Percentiles rank a stretch among this genome's conserved stretches.
These are phyloP conservation scores for Verticillium nonalfalfae DNA, from an alignment of 2,329 filamentous ascomycete species.

Conservation along the genomic window DNA sequence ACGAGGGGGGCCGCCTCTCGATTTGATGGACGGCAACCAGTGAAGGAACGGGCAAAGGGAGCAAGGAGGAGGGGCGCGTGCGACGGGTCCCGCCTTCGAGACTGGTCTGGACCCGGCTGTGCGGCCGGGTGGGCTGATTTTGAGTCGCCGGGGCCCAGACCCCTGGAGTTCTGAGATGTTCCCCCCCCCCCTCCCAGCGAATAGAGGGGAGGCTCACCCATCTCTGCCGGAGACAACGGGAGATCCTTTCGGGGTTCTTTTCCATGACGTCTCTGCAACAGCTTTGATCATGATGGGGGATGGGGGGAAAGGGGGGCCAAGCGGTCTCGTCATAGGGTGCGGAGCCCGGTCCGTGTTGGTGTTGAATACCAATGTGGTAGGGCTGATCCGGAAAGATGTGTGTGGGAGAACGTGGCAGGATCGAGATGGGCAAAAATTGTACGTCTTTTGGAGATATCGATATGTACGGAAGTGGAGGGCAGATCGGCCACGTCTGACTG, in stretches of 20 bases:
- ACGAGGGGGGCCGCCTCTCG: background rate
- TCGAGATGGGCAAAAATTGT: too few relatives aligned
- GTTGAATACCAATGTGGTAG: background rate
- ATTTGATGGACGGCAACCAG: background rate
- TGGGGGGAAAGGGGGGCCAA: too few relatives aligned
- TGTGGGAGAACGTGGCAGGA: too few relatives aligned
- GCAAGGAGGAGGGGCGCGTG: background rate
- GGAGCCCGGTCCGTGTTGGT: background rate
- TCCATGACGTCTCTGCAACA: background rate
- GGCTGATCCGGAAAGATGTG: background rate
- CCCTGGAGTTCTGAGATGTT: background rate
- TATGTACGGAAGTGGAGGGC: background rate
- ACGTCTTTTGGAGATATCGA: background rate
- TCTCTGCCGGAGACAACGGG: background rate
- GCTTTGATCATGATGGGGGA: too few relatives aligned
- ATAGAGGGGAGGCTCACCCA: background rate
- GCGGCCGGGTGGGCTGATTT: conserved; percentile 1
- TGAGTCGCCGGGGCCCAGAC: background rate
- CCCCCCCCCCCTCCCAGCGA: too few relatives aligned
- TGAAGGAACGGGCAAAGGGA: background rate
- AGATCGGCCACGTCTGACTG: background rate
- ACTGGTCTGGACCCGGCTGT: conserved; percentile 4
- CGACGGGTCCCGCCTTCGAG: conserved; percentile 1
- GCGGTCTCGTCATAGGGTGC: too few relatives aligned
- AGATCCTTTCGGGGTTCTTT: background rate